Evolutionary conservation across 169 alveolate species (phyloP).

Genomic region (Toxoplasma gondii): DNA sequence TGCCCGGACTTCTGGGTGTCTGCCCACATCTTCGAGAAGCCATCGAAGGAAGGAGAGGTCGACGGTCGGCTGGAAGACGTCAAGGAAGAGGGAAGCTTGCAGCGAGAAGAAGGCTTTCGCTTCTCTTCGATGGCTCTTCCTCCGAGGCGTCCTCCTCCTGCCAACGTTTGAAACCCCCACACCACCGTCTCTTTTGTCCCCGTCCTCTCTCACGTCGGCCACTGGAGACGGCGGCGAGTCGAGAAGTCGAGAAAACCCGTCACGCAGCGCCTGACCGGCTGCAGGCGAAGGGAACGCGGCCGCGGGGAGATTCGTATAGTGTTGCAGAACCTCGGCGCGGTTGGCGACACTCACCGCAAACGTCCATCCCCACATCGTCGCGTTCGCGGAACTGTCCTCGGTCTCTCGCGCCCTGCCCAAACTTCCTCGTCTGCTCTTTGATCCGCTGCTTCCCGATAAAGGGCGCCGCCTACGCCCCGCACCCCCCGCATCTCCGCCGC

Average conservation of each 20-base stretch:
- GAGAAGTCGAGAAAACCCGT: neutral
- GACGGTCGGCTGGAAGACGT: neutral
- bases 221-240: too few relatives aligned
- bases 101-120: neutral
- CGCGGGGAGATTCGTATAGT: slow-evolving; percentile 16
- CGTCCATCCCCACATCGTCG: slow-evolving; percentile 8
- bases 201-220: neutral
- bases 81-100: neutral
- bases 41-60: slow-evolving; percentile 45
- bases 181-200: neutral
- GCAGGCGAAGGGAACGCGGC: neutral
- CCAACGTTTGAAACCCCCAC: neutral
- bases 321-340: slow-evolving; percentile 33
- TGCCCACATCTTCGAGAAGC: slow-evolving; percentile 48
- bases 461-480: too few relatives aligned
- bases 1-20: slow-evolving; percentile 52
- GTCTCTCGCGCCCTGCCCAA: neutral
- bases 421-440: neutral
- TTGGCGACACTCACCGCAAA: slow-evolving; percentile 22
- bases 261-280: slow-evolving; percentile 5
- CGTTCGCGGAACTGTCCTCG: neutral
- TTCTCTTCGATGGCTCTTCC: neutral
- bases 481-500: neutral
- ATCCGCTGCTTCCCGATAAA: too few relatives aligned
- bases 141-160: neutral